Conservation (phyloP, 106 monocot species). For the Ottelia alismoides region DNA sequence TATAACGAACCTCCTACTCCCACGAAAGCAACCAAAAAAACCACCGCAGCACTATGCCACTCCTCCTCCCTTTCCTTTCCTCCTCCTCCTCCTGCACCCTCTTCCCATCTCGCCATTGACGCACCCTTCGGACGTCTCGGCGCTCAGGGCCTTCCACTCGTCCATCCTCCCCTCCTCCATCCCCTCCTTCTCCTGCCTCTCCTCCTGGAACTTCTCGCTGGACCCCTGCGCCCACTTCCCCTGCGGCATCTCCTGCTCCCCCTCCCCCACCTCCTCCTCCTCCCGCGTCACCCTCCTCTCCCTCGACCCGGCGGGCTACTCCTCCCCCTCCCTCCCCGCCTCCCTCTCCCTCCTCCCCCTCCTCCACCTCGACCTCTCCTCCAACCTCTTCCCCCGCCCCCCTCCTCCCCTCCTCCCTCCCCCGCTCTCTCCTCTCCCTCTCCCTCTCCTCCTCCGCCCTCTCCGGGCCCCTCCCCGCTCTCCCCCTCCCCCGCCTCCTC, state of each 20-base stretch:
- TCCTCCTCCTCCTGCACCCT: no score
- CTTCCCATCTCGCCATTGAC: no score
- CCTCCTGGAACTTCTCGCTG: constrained; percentile 62
- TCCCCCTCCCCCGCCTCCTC: constrained; percentile 12
- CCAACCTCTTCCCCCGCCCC: constrained; percentile 27
- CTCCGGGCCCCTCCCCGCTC: constrained; percentile 23
- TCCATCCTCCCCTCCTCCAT: constrained; percentile 28
- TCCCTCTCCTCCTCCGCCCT: constrained; percentile 31
- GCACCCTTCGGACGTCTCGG: constrained; percentile 29
- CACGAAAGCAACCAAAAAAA: no score
- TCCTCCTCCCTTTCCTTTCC: no score
- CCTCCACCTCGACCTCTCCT: constrained; percentile 31
- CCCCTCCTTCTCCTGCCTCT: constrained; percentile 43
- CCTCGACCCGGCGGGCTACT: constrained; percentile 49
- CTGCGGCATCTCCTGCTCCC: constrained; percentile 46
- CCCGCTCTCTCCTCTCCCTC: constrained; percentile 31
- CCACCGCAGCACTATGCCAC: no score
- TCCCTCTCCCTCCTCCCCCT: constrained; percentile 35
- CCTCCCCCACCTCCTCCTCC: constrained; percentile 1
- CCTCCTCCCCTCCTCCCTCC: constrained; percentile 18
- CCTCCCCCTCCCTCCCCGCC: constrained; percentile 17
- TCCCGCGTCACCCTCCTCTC: constrained; percentile 18
- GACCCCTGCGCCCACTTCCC: constrained; percentile 50
- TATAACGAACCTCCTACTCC: no score
- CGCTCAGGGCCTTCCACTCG: constrained; percentile 32